Percentiles rank a stretch among this genome's conserved stretches.
phyloP scores from a whole-genome alignment of 352 stramenopile genomes.

The Pythium dissimile region DNA sequence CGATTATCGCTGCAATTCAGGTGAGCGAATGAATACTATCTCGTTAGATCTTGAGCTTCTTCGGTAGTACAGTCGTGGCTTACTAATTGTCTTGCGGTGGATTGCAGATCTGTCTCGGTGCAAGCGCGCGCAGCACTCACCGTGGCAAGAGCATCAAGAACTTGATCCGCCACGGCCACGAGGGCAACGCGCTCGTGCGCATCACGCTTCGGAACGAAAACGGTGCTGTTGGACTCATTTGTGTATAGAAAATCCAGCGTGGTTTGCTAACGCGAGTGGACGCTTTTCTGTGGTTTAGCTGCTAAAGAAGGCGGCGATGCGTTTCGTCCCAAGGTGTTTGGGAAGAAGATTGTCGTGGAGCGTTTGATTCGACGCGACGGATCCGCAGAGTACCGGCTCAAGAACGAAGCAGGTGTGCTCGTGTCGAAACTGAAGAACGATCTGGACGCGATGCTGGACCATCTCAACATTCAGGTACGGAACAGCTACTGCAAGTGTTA shows the following conservation, averaged over 20 bases:
- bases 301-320: conserved; percentile 80
- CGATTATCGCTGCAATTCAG: conserved; percentile 97
- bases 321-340: conserved; percentile 90
- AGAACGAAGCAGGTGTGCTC: conserved; percentile 48
- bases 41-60: too few species aligned
- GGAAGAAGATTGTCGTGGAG: conserved; percentile 92
- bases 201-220: conserved; percentile 93
- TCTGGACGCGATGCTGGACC: conserved; percentile 92
- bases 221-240: not conserved
- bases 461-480: conserved; percentile 84
- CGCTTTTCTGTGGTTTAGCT: not conserved
- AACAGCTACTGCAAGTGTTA: too few species aligned
- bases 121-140: conserved; percentile 90
- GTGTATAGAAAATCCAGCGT: not conserved
- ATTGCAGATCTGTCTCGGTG: conserved; percentile 94
- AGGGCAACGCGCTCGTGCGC: conserved; percentile 83
- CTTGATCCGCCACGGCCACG: conserved; percentile 92
- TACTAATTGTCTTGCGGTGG: conserved; percentile 37
- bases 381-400: conserved; percentile 70
- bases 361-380: conserved; percentile 85
- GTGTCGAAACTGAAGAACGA: conserved; percentile 90
- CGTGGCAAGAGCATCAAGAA: conserved; percentile 94
- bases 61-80: too few species aligned
- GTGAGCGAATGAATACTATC: too few species aligned
- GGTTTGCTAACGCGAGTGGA: not conserved